These are phyloP conservation scores for Arthromyces matolae DNA, from an alignment of 768 basidiomycete genomes.

Conservation along the genomic window DNA sequence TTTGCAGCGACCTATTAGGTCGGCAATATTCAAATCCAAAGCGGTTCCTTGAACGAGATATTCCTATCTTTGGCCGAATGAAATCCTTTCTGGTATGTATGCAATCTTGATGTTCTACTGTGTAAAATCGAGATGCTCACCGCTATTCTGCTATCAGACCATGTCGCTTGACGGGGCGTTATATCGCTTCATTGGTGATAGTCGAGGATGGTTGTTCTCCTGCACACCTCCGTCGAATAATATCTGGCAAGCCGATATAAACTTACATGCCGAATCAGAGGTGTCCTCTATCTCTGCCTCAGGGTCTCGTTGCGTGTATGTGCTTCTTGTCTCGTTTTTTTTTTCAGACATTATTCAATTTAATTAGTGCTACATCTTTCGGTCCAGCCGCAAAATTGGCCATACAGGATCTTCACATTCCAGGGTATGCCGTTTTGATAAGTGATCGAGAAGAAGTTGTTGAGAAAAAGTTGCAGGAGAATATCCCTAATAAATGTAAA, in stretches of 20 bases:
- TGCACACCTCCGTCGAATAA: conserved; percentile 7
- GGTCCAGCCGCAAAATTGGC: conserved; percentile 50
- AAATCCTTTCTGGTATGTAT: conserved; percentile 46
- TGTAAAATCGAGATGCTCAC: not conserved
- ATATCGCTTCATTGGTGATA: conserved; percentile 48
- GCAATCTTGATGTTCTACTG: not conserved
- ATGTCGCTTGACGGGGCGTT: conserved; percentile 26
- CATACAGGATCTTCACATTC: conserved; percentile 37
- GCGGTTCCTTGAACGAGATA: conserved; percentile 20
- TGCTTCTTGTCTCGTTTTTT: not conserved
- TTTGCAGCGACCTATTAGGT: conserved; percentile 36
- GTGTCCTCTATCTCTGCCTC: conserved; percentile 51
- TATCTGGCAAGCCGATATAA: conserved; percentile 42
- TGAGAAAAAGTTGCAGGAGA: conserved; percentile 24
- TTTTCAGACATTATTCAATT: not conserved
- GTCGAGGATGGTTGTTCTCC: conserved; percentile 48
- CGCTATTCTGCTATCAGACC: conserved; percentile 23
- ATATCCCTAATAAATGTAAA: conserved; percentile 35
- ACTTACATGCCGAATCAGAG: conserved; percentile 36
- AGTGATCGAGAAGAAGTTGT: not conserved
- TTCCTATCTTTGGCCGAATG: conserved; percentile 36
- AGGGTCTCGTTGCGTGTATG: conserved; percentile 48
- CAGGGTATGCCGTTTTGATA: conserved; percentile 32
- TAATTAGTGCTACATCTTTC: conserved; percentile 50
- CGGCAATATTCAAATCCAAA: conserved; percentile 39